phyloP scores from a whole-genome alignment of 176 grass and related monocot species.

The Saccharum officinarum region DNA sequence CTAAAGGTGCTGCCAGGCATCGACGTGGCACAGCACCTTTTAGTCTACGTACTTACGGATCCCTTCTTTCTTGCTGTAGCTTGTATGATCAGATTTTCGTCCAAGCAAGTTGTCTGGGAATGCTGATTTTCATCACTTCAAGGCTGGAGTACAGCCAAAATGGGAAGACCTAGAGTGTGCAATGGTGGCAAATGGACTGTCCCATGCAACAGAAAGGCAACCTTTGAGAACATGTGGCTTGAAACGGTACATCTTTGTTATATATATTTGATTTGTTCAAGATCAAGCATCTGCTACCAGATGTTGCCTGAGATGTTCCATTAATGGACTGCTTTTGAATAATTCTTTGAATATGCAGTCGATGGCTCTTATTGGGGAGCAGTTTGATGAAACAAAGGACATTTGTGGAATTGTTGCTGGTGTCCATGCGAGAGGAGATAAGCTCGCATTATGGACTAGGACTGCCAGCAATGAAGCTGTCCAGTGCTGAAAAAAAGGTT shows the following conservation, averaged over 20 bases:
- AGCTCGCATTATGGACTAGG: slow-evolving; percentile 93
- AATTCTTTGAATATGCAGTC: slow-evolving; percentile 58
- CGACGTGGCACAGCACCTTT: too few species aligned
- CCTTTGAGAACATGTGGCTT: slow-evolving; percentile 94
- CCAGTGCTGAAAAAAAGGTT: too few species aligned
- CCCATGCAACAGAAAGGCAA: slow-evolving; percentile 64
- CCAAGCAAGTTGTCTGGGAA: slow-evolving; percentile 79
- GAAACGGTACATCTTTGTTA: slow-evolving; percentile 59
- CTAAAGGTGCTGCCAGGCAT: too few species aligned
- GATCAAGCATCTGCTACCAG: background rate
- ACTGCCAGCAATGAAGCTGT: slow-evolving; percentile 97
- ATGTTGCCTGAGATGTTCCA: background rate
- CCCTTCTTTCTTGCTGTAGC: slow-evolving; percentile 49
- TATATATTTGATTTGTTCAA: slow-evolving; percentile 1
- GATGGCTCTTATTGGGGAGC: slow-evolving; percentile 97
- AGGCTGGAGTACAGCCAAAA: slow-evolving; percentile 87
- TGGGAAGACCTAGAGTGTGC: slow-evolving; percentile 99
- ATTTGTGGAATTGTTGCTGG: slow-evolving; percentile 98
- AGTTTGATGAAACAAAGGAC: slow-evolving; percentile 91
- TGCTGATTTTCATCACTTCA: slow-evolving; percentile 95
- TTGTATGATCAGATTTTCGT: slow-evolving; percentile 87
- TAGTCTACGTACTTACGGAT: background rate
- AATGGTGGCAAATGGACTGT: slow-evolving; percentile 96
- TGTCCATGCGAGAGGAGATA: slow-evolving; percentile 83
- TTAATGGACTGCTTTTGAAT: background rate